These are phyloP conservation scores for Vitis hybrid DNA, from an alignment of 177 flowering plant genomes.

Conservation along the genomic window DNA sequence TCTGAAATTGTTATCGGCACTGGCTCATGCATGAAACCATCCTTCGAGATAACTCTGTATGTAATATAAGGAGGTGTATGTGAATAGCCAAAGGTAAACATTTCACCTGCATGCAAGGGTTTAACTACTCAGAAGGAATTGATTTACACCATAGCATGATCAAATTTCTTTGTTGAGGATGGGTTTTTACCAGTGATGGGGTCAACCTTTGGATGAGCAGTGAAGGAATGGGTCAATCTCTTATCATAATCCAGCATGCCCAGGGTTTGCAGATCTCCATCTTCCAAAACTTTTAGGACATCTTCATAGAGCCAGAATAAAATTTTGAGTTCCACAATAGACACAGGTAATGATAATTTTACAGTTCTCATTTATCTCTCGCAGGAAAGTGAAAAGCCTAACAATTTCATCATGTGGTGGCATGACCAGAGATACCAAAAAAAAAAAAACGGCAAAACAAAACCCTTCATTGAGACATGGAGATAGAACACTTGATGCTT, in stretches of 20 bases:
- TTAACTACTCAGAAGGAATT: conserved; percentile 13
- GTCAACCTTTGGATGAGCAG: conserved; percentile 97
- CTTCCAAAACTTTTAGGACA: conserved; percentile 85
- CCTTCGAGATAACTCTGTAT: conserved; percentile 87
- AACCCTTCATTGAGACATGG: not conserved
- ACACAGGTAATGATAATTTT: not conserved
- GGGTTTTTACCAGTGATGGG: conserved; percentile 76
- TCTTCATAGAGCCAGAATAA: conserved; percentile 38
- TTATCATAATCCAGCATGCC: conserved; percentile 97
- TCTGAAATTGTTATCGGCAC: conserved; percentile 87
- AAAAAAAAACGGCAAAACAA: too few relatives aligned
- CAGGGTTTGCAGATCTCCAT: conserved; percentile 94
- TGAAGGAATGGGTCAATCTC: conserved; percentile 80
- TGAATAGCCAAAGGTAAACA: conserved; percentile 96
- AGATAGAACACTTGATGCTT: too few relatives aligned
- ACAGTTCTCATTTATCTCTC: too few relatives aligned
- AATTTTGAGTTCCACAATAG: not conserved
- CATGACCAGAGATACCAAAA: too few relatives aligned
- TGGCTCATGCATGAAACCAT: conserved; percentile 92
- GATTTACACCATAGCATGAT: not conserved
- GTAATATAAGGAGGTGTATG: conserved; percentile 81
- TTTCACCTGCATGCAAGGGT: conserved; percentile 69
- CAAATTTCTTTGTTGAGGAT: conserved; percentile 5
- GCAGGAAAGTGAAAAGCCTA: too few relatives aligned
- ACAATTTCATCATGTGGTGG: too few relatives aligned